Base-by-base conservation (phyloP, 306 rosid genomes). In the Acacia crassicarpa region DNA sequence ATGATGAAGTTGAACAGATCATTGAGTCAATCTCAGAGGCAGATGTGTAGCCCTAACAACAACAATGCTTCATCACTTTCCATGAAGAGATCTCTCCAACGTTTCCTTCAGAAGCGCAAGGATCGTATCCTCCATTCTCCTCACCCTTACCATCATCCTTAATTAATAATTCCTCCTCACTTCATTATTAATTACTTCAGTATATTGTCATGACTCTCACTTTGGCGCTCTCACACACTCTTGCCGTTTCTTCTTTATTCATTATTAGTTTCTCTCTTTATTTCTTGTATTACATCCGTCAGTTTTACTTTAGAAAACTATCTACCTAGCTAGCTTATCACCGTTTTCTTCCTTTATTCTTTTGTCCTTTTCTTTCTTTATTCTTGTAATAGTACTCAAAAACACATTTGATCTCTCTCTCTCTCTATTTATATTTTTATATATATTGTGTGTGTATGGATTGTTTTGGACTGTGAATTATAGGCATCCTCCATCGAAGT, bases 91-190 rank as follows among this genome's bases (percentile, higher is more conserved):
- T 94, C 97, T 1, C 87, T 94, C 65, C 98, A 92, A 45, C 30
- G 87, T 69, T 94, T 94, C 84, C 90, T 94, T 9, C 94, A 92
- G 13, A 94, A 91, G 87, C 82, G 98, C 73, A 88, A 85, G 78
- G 79, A 33, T 74, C 84, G 98, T 22, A 72, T 77, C 30, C 95
- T 84, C 85, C 84, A 89, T 72, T 38, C 40, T 76, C 93, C 69
- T 76, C 93, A 38, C 7, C 85, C 91, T 0, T 95, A 93, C 0
- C 91, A 93, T 75, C 8, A 86, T 80, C 85, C 27, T 20, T 54
- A 38, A 38, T 38, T 38, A 0, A 38, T 38, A 5, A 6, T 5
- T 38, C 40, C 40, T 38, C 40, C 40, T 38, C 40, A 6, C 40
- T 38, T 38, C 40, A 38, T 38, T 38, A 38, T 38, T 38, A 38